Evolutionary conservation across 176 grass and related monocot genomes (phyloP), one percentile per base, ranked within the genome.

Genomic region (Triticum turgidum): DNA sequence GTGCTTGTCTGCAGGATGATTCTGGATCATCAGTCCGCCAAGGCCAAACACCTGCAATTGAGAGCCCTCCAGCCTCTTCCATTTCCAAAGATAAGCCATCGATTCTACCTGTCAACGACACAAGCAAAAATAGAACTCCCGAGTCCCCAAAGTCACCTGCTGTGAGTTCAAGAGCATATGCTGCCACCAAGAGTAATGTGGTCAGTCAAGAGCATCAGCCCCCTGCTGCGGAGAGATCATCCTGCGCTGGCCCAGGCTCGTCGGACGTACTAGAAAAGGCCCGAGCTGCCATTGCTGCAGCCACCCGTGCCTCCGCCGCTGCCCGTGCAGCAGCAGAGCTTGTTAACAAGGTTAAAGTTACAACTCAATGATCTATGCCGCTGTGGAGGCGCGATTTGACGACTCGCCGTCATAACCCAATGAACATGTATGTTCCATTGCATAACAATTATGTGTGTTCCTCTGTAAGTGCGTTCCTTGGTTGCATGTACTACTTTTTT

Each of bases 281-380:
- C 74, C 85, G 87, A 79, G 82, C 84, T 76, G 93, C 94, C 54
- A 96, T 99, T 54, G 89, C 89, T 65, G 83, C 89, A 5, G 97
- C 94, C 20, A 93, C 85, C 69, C 91, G 86, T 20, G 97, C 97
- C 52, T 96, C 90, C 22, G 93, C 88, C 10, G 80, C 97, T 5
- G 97, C 97, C 21, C 92, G 90, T 30, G 90, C 92, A 11, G 94
- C 97, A 10, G 94, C 89, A 3, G 93, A 91, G 22, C 94, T 99
- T 87, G 92, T 89, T 14, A 99, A 91, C 13, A 99, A 91, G 47
- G 76, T 88, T 72, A 94, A 93, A 88, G 87, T 92, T 90, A 69
- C 90, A 45, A 58, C 47, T 22, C 51, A 68, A 65, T 88, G 81
- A 87, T 52, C 24, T 25, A 52, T 18, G 5, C 27, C 38, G 7